Conservation (phyloP, 148 eudicot genomes). For the Euryodendron excelsum region DNA sequence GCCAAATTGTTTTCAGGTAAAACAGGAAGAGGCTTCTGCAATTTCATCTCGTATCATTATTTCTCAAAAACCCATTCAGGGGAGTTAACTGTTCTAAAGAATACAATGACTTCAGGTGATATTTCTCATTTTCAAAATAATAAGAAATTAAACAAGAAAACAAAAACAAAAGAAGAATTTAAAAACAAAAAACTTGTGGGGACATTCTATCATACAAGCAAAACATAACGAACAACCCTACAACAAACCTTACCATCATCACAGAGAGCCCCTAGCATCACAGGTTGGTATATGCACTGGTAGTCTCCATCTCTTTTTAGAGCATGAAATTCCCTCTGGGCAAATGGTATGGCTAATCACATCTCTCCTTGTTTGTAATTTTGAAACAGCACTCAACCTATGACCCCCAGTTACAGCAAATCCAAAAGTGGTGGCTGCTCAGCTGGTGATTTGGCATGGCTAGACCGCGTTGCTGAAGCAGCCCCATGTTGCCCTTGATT, state of each 20-base stretch:
- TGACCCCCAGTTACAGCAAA: constrained; percentile 46
- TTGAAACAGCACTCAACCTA: background rate
- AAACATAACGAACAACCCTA: background rate
- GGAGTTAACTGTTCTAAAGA: constrained; percentile 11
- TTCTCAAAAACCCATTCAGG: background rate
- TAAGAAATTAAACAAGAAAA: background rate
- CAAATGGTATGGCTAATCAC: background rate
- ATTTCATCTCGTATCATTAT: background rate
- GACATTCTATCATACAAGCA: constrained; percentile 3
- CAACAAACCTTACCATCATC: background rate
- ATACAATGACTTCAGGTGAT: background rate
- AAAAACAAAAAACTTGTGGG: background rate
- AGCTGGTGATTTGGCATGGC: constrained; percentile 28
- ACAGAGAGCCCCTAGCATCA: background rate
- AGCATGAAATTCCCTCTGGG: background rate
- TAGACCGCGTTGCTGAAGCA: constrained; percentile 25
- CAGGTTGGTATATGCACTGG: background rate
- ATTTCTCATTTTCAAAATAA: background rate
- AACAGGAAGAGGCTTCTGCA: background rate
- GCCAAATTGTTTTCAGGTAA: background rate
- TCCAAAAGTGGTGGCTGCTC: constrained; percentile 89
- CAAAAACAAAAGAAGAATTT: background rate
- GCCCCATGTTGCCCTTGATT: constrained; percentile 49
- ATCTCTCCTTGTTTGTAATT: background rate
- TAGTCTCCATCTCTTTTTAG: background rate